Percentiles rank a stretch among this genome's conserved stretches.
Evolutionary conservation across 768 basidiomycete genomes (phyloP).

Genomic region (Sporobolomyces phaffii): DNA sequence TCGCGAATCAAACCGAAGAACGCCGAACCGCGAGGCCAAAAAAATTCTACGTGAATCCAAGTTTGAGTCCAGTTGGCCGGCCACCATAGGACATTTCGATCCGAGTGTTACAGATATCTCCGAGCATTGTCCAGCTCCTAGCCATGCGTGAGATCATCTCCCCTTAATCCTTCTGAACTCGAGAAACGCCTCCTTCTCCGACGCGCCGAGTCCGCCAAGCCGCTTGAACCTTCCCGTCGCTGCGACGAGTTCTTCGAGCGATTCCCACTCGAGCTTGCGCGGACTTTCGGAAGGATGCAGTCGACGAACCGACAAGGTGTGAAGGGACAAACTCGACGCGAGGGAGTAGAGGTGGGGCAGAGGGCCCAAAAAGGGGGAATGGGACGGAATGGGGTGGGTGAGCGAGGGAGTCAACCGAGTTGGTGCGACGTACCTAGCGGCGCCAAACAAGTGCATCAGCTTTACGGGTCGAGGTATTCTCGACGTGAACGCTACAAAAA

Average conservation of each 20-base stretch:
- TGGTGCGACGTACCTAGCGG: no score
- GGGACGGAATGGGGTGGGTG: slow-evolving; percentile 26
- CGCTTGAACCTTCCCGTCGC: slow-evolving; percentile 24
- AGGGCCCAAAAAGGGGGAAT: neutral
- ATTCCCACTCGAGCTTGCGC: slow-evolving; percentile 19
- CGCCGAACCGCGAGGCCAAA: no score
- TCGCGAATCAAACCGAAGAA: no score
- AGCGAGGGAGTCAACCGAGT: slow-evolving; percentile 28
- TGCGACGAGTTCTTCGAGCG: slow-evolving; percentile 17
- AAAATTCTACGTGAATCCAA: no score
- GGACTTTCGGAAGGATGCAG: slow-evolving; percentile 32
- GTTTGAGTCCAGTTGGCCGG: no score
- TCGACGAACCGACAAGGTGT: slow-evolving; percentile 18
- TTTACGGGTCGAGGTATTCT: no score
- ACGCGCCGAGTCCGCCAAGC: slow-evolving; percentile 23
- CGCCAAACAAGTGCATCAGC: no score
- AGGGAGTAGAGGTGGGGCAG: slow-evolving; percentile 26
- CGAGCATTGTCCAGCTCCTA: neutral
- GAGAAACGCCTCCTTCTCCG: slow-evolving; percentile 33
- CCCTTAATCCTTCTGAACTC: slow-evolving; percentile 24
- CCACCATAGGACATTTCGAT: no score
- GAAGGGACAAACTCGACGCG: slow-evolving; percentile 4
- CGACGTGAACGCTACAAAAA: no score
- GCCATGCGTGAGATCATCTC: neutral
- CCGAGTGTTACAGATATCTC: no score